Evolutionary conservation across 164 flowering plant species (phyloP).

Genomic region (Cinnamomum chago): DNA sequence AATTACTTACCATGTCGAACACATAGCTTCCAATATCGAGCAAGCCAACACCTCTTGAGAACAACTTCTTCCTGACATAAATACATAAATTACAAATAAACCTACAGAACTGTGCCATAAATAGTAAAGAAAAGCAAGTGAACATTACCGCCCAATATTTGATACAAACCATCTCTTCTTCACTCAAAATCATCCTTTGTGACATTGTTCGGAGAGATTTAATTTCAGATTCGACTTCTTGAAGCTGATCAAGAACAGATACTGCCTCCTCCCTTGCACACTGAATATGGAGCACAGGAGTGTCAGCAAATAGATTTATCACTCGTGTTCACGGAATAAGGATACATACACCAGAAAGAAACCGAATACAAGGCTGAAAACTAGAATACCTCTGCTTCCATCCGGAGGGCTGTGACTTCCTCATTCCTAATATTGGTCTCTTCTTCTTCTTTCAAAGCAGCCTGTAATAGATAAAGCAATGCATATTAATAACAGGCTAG

Average conservation of each 20-base stretch:
- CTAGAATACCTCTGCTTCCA: conserved; percentile 66
- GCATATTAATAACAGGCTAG: background rate
- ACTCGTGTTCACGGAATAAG: background rate
- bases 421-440: conserved; percentile 36
- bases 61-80: conserved; percentile 83
- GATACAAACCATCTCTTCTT: conserved; percentile 79
- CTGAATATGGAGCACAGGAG: conserved; percentile 28
- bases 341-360: background rate
- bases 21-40: conserved; percentile 86
- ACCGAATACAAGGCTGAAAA: conserved; percentile 4
- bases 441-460: conserved; percentile 64
- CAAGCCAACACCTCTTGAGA: conserved; percentile 98
- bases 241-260: conserved; percentile 61
- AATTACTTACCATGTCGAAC: conserved; percentile 57
- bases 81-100: background rate
- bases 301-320: background rate
- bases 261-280: conserved; percentile 67
- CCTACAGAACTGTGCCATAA: too few relatives aligned
- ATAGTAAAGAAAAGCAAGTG: too few relatives aligned
- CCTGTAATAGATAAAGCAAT: conserved; percentile 34
- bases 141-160: too few relatives aligned
- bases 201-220: conserved; percentile 52
- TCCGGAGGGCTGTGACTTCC: conserved; percentile 42
- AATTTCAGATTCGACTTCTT: conserved; percentile 55
- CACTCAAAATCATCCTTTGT: conserved; percentile 67